Evolutionary conservation across 768 basidiomycete species (phyloP).

Genomic region (Amanita thiersii): DNA sequence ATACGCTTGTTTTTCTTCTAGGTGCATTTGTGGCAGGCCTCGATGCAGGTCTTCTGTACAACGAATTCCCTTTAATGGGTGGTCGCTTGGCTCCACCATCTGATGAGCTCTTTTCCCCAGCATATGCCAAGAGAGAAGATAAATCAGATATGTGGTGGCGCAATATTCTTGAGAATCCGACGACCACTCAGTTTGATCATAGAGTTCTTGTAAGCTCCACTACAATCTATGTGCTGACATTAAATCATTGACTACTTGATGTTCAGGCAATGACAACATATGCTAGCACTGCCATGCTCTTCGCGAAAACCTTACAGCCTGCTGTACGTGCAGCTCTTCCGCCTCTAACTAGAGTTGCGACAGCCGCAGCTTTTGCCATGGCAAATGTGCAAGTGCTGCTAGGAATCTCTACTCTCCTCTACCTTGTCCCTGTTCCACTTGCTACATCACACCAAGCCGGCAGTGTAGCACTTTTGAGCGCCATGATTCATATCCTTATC

Average conservation of each 20-base stretch:
- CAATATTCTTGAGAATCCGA: slow-evolving; percentile 95
- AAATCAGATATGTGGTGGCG: slow-evolving; percentile 87
- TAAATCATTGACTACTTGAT: slow-evolving; percentile 5
- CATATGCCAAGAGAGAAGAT: slow-evolving; percentile 65
- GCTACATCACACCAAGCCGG: slow-evolving; percentile 96
- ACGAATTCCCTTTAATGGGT: slow-evolving; percentile 97
- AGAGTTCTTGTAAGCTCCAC: slow-evolving; percentile 67
- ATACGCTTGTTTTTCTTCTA: slow-evolving; percentile 19
- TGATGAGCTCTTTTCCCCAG: slow-evolving; percentile 71
- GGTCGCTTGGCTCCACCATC: slow-evolving; percentile 74
- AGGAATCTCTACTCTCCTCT: slow-evolving; percentile 70
- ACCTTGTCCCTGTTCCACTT: slow-evolving; percentile 86
- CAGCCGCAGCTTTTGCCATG: slow-evolving; percentile 62
- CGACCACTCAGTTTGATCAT: slow-evolving; percentile 96
- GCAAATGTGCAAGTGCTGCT: slow-evolving; percentile 74
- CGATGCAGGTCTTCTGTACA: slow-evolving; percentile 95
- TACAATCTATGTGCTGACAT: neutral
- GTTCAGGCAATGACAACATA: slow-evolving; percentile 85
- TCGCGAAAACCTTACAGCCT: slow-evolving; percentile 44
- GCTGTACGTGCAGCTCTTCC: slow-evolving; percentile 59
- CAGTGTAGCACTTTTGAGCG: slow-evolving; percentile 79
- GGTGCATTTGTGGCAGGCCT: slow-evolving; percentile 98
- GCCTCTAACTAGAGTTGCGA: slow-evolving; percentile 44
- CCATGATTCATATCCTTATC: slow-evolving; percentile 70
- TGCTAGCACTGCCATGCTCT: slow-evolving; percentile 55